Percentiles rank a stretch among this genome's conserved stretches.
Evolutionary conservation across 305 asterid species (phyloP).

Genomic region (Fraxinus floribunda): DNA sequence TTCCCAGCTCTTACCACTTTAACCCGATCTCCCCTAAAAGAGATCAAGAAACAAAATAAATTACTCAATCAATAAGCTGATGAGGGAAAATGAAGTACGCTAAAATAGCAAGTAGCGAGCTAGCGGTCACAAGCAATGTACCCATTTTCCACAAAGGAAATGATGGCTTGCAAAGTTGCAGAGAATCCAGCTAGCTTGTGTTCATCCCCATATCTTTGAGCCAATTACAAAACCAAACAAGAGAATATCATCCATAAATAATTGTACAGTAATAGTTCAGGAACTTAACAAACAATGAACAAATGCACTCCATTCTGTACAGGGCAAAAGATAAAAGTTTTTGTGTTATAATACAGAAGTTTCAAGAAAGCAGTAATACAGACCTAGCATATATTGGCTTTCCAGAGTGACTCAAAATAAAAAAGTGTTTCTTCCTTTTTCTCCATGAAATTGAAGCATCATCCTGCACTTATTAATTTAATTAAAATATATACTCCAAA

Average conservation of each 20-base stretch:
- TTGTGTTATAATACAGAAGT: slow-evolving; percentile 8
- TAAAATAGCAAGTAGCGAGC: background rate
- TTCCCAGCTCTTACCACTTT: slow-evolving; percentile 92
- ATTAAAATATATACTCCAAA: slow-evolving; percentile 25
- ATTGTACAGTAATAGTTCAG: background rate
- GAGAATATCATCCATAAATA: slow-evolving; percentile 6
- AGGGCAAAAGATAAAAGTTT: background rate
- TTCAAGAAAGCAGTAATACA: slow-evolving; percentile 13
- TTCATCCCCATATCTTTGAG: slow-evolving; percentile 89
- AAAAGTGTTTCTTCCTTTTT: slow-evolving; percentile 96
- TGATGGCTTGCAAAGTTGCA: slow-evolving; percentile 97
- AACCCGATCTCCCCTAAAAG: slow-evolving; percentile 88
- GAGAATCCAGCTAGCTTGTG: slow-evolving; percentile 98
- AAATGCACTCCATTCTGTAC: slow-evolving; percentile 7
- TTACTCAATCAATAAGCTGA: slow-evolving; percentile 17
- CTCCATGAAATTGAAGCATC: slow-evolving; percentile 95
- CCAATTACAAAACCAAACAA: slow-evolving; percentile 23
- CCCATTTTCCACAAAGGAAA: slow-evolving; percentile 98
- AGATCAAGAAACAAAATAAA: slow-evolving; percentile 23
- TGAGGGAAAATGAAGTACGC: slow-evolving; percentile 9
- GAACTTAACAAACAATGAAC: slow-evolving; percentile 8
- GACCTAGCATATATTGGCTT: slow-evolving; percentile 98
- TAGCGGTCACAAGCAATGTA: slow-evolving; percentile 33
- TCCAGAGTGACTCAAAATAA: slow-evolving; percentile 90
- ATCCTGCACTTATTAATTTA: slow-evolving; percentile 61